phyloP scores from a whole-genome alignment of 2,329 filamentous ascomycete genomes.

The Talaromyces verruculosus region DNA sequence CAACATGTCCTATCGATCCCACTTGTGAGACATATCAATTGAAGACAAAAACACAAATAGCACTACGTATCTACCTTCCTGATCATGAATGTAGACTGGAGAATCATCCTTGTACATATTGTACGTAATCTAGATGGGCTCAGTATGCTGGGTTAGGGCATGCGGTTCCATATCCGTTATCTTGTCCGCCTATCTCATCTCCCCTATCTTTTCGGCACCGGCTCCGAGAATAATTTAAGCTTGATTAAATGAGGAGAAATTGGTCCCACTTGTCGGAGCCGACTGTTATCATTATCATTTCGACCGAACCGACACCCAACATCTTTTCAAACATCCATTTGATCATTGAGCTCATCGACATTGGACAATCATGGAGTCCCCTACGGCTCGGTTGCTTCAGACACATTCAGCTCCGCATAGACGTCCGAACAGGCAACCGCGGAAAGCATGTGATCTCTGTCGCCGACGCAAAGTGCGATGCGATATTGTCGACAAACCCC shows the following conservation, averaged over 20 bases:
- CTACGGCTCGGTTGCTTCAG: not conserved
- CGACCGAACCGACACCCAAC: not conserved
- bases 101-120: not conserved
- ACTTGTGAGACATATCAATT: not conserved
- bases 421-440: not conserved
- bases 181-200: not conserved
- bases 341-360: not conserved
- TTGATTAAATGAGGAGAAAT: not conserved
- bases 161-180: not conserved
- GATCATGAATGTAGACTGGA: not conserved
- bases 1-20: not conserved
- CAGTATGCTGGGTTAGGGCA: not conserved
- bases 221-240: not conserved
- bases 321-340: not conserved
- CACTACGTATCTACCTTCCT: not conserved
- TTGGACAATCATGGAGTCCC: not conserved
- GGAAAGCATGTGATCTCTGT: slow-evolving; percentile 3
- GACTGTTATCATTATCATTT: not conserved
- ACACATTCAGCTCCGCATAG: not conserved
- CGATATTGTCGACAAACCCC: slow-evolving; percentile 4
- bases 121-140: not conserved
- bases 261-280: not conserved
- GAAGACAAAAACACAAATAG: not conserved
- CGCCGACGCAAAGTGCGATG: not conserved
- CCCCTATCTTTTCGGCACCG: not conserved